Conservation (phyloP, 495 filamentous ascomycete species). For the Aspergillus avenaceus region DNA sequence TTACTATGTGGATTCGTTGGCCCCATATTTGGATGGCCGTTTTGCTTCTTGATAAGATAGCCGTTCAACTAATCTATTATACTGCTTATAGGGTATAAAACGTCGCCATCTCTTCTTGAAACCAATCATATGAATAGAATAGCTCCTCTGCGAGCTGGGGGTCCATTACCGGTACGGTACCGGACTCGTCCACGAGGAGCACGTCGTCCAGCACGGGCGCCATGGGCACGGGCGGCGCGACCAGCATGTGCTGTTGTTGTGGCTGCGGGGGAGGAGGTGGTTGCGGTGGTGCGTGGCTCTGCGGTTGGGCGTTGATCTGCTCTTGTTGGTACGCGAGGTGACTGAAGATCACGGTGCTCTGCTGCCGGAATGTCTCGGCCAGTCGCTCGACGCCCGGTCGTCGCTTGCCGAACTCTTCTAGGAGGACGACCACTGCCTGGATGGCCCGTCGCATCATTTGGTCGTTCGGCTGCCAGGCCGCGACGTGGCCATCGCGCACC, state of each 20-base stretch:
- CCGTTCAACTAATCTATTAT: not conserved
- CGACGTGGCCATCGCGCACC: conserved; percentile 33
- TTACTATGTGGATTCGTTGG: too few relatives aligned
- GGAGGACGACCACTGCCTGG: conserved; percentile 42
- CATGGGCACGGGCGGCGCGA: conserved; percentile 34
- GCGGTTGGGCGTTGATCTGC: conserved; percentile 17
- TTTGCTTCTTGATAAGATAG: too few relatives aligned
- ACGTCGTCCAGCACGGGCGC: conserved; percentile 43
- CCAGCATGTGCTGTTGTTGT: conserved; percentile 12
- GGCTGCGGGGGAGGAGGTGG: conserved; percentile 20
- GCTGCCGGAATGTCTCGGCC: conserved; percentile 41
- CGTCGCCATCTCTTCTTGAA: conserved; percentile 42
- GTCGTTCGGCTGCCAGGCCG: conserved; percentile 42
- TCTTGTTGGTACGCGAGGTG: conserved; percentile 36
- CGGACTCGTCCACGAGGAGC: conserved; percentile 33
- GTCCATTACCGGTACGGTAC: conserved; percentile 34
- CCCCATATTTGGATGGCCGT: too few relatives aligned
- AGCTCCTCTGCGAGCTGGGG: conserved; percentile 40
- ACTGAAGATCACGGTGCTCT: conserved; percentile 46
- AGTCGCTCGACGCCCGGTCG: conserved; percentile 45
- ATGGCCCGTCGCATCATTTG: conserved; percentile 44
- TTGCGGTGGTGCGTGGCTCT: conserved; percentile 20
- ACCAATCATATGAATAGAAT: conserved; percentile 43
- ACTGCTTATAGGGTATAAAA: conserved; percentile 38
- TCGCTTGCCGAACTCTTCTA: conserved; percentile 47